phyloP scores from a whole-genome alignment of 257 asterid species.

The Pogostemon cablin region DNA sequence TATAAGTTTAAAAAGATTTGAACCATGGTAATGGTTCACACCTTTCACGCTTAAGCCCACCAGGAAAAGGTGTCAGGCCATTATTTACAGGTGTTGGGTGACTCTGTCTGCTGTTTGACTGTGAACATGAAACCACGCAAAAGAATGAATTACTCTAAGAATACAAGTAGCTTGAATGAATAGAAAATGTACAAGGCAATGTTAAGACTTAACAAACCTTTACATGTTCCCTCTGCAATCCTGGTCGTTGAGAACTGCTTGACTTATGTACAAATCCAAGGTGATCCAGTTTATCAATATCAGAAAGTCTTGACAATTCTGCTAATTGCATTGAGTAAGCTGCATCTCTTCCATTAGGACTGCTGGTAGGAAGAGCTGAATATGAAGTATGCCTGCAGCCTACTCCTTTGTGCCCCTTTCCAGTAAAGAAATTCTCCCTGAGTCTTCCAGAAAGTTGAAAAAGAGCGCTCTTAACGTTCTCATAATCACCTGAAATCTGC shows the following conservation, averaged over 20 bases:
- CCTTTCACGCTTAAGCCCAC: slow-evolving; percentile 34
- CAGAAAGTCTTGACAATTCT: slow-evolving; percentile 35
- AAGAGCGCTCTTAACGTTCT: slow-evolving; percentile 55
- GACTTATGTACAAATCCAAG: slow-evolving; percentile 43
- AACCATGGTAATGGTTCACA: slow-evolving; percentile 7
- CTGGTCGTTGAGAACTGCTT: slow-evolving; percentile 29
- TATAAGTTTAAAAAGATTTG: neutral
- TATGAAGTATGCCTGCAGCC: slow-evolving; percentile 5
- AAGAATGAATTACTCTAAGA: neutral
- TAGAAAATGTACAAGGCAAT: neutral
- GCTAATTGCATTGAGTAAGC: slow-evolving; percentile 34
- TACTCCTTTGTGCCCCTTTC: slow-evolving; percentile 37
- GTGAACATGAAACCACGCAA: slow-evolving; percentile 27
- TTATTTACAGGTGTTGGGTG: slow-evolving; percentile 24
- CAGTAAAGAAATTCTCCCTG: slow-evolving; percentile 46
- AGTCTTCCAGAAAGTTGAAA: slow-evolving; percentile 64
- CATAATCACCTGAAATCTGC: slow-evolving; percentile 57
- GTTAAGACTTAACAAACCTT: neutral
- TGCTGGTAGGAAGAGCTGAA: slow-evolving; percentile 29
- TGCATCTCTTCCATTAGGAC: slow-evolving; percentile 32
- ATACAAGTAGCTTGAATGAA: neutral
- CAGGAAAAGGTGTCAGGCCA: slow-evolving; percentile 30
- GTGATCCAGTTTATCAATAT: slow-evolving; percentile 37
- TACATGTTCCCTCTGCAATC: slow-evolving; percentile 41
- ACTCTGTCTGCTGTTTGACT: slow-evolving; percentile 34